Base-by-base conservation (phyloP, 2,329 filamentous ascomycete genomes). In the Sodiomyces alkalinus region DNA sequence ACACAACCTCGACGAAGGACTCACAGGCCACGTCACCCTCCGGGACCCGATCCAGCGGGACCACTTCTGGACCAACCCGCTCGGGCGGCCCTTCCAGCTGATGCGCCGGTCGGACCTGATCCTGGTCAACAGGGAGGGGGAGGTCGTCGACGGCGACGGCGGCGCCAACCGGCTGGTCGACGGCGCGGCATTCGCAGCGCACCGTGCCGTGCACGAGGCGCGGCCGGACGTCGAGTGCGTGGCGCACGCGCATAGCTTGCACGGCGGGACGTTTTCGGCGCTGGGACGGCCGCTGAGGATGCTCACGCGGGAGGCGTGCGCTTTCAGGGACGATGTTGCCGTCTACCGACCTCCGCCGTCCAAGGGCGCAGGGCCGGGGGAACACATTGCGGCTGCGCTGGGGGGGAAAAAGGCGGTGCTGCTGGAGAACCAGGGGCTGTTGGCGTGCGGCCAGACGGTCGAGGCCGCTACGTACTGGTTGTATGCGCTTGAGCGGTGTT, bases 1-100 rank as follows among this genome's bases (percentile, higher is more conserved):
- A 41, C 53, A 59, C 27, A 65, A 64, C 7, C 69, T 60, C 34
- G 66, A 70, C 33, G 68, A 74, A 47, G 69, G 69, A n/a, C n/a
- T n/a, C n/a, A n/a, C n/a, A n/a, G 71, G 72, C 4, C 70, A 76
- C 41, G 74, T 75, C 38, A 75, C 68, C 3, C 41, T 71, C n/a
- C 55, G 68, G n/a, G 45, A 76, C 35, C 72, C 72, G 0, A 62
- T 77, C 8, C 64, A 74, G 25, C 66, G 68, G 0, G 49, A 54
- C 3, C 69, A 62, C 0, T 76, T 77, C 51, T 77, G 72, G 73
- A 68, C 79, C 4, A 78, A 78, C 38, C 74, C 73, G 0, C 73
- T 77, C 31, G 71, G 71, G 7, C 59, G 69, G 2, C 60, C 68
- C 3, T 78, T 75, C 49, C 65, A 65, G 7, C 54, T 70, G 30